Base-by-base conservation (phyloP, 2,329 filamentous ascomycete species). In the Cercospora canescens region DNA sequence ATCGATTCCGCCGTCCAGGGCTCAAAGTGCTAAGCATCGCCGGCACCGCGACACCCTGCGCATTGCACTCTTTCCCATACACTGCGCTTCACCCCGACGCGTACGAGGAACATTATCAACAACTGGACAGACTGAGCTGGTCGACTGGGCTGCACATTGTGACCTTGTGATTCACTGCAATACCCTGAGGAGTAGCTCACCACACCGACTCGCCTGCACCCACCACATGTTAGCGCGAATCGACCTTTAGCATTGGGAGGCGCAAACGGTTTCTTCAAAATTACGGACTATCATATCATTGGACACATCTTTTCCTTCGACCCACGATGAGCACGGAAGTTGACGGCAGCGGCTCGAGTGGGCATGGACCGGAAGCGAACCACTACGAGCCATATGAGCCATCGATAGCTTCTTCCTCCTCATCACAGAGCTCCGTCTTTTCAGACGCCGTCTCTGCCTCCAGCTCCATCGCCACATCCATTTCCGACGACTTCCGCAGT, bases 391-490 rank as follows among this genome's bases (percentile, higher is more conserved):
- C 88, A 70, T 94, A 92, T 80, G 87, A 86, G 77, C 86, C 88
- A 66, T 89, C 90, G 48, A 81, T 93, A 83, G 87, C 89, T 75
- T 90, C 90, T 64, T 91, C 91, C 65, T 93, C 91, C 32, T 90
- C 90, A 63, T 93, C 91, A 21, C 87, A 89, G 65, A 87, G 88
- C 63, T 95, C 92, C 35, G 85, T 93, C 73, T 95, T 92, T 84
- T 95, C 92, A 71, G 86, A 87, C 75, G 78, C 79, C 45, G 76
- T 84, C 59, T 89, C 75, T 3, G 70, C 69, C 35, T 75, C 76
- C 18, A 77, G 75, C 71, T 77, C 75, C 73, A 89, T 89, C 67
- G 88, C 89, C 45, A 80, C 76, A 67, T 88, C 87, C 62, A 79
- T 86, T 69, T 89, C 89, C 63, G 84, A 87, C 67, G 84, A 85